phyloP scores from a whole-genome alignment of 1,139 yeast species.

The Insectozyma bohioensis region DNA sequence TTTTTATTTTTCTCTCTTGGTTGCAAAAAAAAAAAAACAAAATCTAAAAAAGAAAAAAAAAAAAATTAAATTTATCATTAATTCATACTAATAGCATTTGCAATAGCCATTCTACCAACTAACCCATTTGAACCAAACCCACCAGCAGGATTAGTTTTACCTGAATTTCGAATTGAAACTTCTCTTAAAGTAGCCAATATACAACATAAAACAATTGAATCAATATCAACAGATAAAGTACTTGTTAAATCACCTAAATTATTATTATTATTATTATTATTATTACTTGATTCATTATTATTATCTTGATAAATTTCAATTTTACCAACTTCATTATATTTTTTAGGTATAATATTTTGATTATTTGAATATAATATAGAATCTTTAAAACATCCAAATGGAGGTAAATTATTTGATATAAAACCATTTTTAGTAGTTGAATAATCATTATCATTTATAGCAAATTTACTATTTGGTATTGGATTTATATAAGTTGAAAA shows the following conservation, averaged over 20 bases:
- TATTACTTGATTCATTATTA: neutral
- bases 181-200: conserved; percentile 36
- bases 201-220: conserved; percentile 32
- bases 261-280: conserved; percentile 3
- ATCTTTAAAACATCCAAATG: conserved; percentile 40
- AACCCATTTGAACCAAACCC: conserved; percentile 3
- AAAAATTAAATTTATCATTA: no score
- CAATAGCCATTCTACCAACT: neutral
- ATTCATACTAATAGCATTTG: no score
- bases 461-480: conserved; percentile 23
- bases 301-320: conserved; percentile 38
- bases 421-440: conserved; percentile 15
- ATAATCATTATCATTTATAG: conserved; percentile 6
- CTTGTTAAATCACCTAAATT: conserved; percentile 20
- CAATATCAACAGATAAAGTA: conserved; percentile 34
- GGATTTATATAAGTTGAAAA: conserved; percentile 28
- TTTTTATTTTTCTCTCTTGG: no score
- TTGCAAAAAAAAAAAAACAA: no score
- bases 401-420: conserved; percentile 38
- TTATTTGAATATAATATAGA: conserved; percentile 19
- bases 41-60: no score
- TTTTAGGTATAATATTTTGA: conserved; percentile 28
- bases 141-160: conserved; percentile 7
- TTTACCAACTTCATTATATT: conserved; percentile 34
- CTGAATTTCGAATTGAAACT: conserved; percentile 26